A percentile compares a stretch with the other conserved stretches of the same genome.
phyloP scores from a whole-genome alignment of 208 protist species.

The Acanthamoeba sp. region DNA sequence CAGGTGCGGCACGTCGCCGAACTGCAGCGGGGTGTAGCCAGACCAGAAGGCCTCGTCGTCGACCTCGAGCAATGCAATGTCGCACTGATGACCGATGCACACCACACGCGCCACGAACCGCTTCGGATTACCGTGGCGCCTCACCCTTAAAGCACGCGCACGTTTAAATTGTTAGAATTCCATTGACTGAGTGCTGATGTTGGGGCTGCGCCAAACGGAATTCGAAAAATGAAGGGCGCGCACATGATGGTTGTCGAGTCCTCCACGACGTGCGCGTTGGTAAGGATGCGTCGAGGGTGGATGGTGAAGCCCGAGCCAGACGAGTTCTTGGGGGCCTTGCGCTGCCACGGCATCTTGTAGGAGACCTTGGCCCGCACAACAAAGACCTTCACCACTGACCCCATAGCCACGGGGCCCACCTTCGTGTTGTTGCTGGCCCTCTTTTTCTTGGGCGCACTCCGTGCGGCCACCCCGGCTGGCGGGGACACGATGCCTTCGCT shows the following conservation, averaged over 20 bases:
- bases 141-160: too few relatives aligned
- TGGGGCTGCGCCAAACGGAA: not conserved
- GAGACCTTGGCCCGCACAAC: constrained; percentile 9
- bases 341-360: constrained; percentile 79
- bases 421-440: not conserved
- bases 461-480: not conserved
- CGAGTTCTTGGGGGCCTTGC: constrained; percentile 75
- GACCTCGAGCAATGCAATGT: constrained; percentile 77
- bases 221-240: constrained; percentile 12
- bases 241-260: constrained; percentile 26
- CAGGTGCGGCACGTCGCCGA: constrained; percentile 74
- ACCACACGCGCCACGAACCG: constrained; percentile 56
- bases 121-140: constrained; percentile 73
- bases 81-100: constrained; percentile 76
- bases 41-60: constrained; percentile 76
- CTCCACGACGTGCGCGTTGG: constrained; percentile 81
- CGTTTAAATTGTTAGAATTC: not conserved
- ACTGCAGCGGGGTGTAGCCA: constrained; percentile 52
- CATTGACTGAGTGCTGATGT: too few relatives aligned
- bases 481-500: too few relatives aligned
- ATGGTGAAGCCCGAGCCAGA: constrained; percentile 79
- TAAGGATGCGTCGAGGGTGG: constrained; percentile 70
- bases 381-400: constrained; percentile 72
- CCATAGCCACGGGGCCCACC: not conserved
- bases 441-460: not conserved